Evolutionary conservation across 1,284 basidiomycete species (phyloP), one percentile per base, ranked within the genome.

Genomic region (Microbotryum scabiosae): DNA sequence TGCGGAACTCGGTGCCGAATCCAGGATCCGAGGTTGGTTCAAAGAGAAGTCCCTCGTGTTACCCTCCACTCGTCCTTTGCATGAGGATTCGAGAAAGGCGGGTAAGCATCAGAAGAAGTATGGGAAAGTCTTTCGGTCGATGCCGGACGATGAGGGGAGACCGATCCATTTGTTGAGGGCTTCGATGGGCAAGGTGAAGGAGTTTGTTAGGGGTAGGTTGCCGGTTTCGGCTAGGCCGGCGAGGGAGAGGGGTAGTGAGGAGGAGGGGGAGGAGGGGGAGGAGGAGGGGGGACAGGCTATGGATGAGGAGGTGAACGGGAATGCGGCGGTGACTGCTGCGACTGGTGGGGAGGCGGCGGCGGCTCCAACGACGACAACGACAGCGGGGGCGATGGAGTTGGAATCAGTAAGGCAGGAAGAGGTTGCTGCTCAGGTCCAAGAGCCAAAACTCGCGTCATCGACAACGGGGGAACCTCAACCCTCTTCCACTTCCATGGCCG

Each of bases 101-200:
- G 63, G 62, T 30, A 69, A 69, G 53, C 58, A 63, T 44, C 65
- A 66, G 50, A 69, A 64, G 47, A 66, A 66, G 60, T 67, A 51
- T 45, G 67, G 67, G 14, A 66, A 66, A 56, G 47, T 68, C 14
- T 41, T 56, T 14, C 57, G 64, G n/a, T 56, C 62, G 9, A 68
- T 62, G 10, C 50, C 62, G 21, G 67, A 68, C 16, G 67, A 68
- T 56, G 67, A 68, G 48, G 60, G 62, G 0, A 59, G 67, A 36
- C 64, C 67, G 10, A 62, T 63, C 3, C 64, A 66, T 52, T 58
- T 68, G 9, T 47, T 68, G 7, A 54, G 50, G 23, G 64, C 67
- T 16, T 61, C 55, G 36, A 60, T 68, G 54, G 60, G 63, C 30
- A 58, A 60, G 56, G 63, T 67, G 59, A 65, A 65, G 30, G 60